phyloP scores from a whole-genome alignment of 2,329 filamentous ascomycete species.

The Fusarium buharicum region DNA sequence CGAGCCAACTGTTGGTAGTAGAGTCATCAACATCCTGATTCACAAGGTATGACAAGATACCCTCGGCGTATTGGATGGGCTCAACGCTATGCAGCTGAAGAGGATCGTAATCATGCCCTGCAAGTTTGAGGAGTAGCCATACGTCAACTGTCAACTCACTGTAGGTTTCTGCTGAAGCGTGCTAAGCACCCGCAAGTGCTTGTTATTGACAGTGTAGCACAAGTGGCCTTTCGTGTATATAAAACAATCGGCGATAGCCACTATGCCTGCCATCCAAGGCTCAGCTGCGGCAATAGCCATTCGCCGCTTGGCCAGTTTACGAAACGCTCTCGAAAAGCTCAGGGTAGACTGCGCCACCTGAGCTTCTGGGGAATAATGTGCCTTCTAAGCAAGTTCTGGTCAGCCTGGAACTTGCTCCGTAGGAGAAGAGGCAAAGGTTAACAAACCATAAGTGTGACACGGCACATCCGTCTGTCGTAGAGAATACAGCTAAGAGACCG shows the following conservation, averaged over 20 bases:
- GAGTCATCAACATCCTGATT: constrained; percentile 51
- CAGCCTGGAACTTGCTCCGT: constrained; percentile 8
- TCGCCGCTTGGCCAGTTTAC: constrained; percentile 68
- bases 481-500: constrained; percentile 61
- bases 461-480: constrained; percentile 65
- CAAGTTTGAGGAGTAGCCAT: constrained; percentile 52
- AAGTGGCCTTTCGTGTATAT: constrained; percentile 71
- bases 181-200: constrained; percentile 66
- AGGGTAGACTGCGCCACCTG: constrained; percentile 19
- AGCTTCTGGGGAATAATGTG: constrained; percentile 35
- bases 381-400: constrained; percentile 30
- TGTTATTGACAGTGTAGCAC: constrained; percentile 65
- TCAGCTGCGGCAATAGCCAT: constrained; percentile 69
- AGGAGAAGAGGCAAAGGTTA: background rate
- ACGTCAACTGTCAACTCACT: constrained; percentile 67
- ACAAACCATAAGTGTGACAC: constrained; percentile 65
- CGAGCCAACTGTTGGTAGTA: constrained; percentile 59
- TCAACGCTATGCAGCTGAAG: constrained; percentile 59
- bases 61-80: constrained; percentile 66
- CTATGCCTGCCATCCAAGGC: constrained; percentile 68
- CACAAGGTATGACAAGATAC: constrained; percentile 67
- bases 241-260: constrained; percentile 71
- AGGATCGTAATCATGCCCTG: constrained; percentile 49
- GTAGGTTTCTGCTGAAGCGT: constrained; percentile 58
- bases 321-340: constrained; percentile 51